Conservation (phyloP, 495 filamentous ascomycete species). For the Penicillium subrubescens region DNA sequence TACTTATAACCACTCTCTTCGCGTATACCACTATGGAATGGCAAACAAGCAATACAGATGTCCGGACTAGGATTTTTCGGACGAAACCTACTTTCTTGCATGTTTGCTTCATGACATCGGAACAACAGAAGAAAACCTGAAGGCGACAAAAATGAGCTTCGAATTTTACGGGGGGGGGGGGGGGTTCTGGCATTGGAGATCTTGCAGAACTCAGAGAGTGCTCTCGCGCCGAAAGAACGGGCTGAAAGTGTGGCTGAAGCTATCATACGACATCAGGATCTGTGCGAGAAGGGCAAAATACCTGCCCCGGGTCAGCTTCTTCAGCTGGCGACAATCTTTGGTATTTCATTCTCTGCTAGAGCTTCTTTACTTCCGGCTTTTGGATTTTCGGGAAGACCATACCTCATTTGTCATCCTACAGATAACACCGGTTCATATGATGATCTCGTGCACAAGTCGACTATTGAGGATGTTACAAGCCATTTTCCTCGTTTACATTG, state of each 20-base stretch:
- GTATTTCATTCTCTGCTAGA: conserved; percentile 21
- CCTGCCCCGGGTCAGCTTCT: conserved; percentile 69
- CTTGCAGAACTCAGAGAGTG: conserved; percentile 13
- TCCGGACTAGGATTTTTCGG: conserved; percentile 52
- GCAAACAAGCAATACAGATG: conserved; percentile 66
- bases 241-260: conserved; percentile 77
- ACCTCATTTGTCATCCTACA: too few species aligned
- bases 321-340: conserved; percentile 76
- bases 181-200: conserved; percentile 62
- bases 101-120: conserved; percentile 80
- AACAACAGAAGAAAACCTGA: conserved; percentile 63
- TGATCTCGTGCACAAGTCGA: too few species aligned
- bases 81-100: conserved; percentile 60
- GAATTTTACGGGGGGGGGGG: conserved; percentile 76
- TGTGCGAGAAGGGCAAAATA: conserved; percentile 62
- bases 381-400: too few species aligned
- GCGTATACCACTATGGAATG: conserved; percentile 73
- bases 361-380: too few species aligned
- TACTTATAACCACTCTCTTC: conserved; percentile 75
- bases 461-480: too few species aligned
- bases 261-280: conserved; percentile 82
- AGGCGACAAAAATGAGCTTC: conserved; percentile 68
- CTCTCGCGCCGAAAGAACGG: conserved; percentile 54
- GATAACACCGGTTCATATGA: too few species aligned
- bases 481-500: too few species aligned